Percentiles rank a stretch among this genome's conserved stretches.
These are phyloP conservation scores for Alternaria sp. DNA, from an alignment of 2,329 filamentous ascomycete genomes.

Conservation along the genomic window DNA sequence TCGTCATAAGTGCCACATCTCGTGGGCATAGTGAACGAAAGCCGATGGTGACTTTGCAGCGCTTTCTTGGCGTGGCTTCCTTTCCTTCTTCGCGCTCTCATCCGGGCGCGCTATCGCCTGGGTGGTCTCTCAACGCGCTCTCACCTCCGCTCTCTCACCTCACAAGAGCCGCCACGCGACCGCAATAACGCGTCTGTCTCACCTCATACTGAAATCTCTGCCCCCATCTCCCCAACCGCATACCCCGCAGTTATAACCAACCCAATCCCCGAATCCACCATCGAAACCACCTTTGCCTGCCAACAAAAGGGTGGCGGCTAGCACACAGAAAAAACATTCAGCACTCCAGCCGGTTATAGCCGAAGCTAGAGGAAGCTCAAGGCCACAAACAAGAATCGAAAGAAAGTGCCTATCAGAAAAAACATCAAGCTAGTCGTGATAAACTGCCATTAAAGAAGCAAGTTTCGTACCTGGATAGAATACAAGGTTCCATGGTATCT, in stretches of 20 bases:
- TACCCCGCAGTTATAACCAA: background rate
- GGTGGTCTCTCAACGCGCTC: background rate
- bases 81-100: background rate
- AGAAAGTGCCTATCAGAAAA: background rate
- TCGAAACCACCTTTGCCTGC: background rate
- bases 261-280: background rate
- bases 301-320: background rate
- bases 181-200: background rate
- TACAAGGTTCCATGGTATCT: background rate
- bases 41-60: background rate
- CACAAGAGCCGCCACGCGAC: background rate
- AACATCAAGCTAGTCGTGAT: background rate
- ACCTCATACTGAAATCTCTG: background rate
- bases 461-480: background rate
- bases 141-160: background rate
- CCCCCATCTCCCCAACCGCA: accelerated
- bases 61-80: background rate
- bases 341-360: background rate
- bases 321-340: background rate
- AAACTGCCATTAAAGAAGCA: background rate
- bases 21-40: background rate
- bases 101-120: too few relatives aligned
- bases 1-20: background rate
- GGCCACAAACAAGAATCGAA: background rate
- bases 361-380: background rate